Base-by-base conservation (phyloP, 2,329 filamentous ascomycete species). In the Monosporascus sp. region DNA sequence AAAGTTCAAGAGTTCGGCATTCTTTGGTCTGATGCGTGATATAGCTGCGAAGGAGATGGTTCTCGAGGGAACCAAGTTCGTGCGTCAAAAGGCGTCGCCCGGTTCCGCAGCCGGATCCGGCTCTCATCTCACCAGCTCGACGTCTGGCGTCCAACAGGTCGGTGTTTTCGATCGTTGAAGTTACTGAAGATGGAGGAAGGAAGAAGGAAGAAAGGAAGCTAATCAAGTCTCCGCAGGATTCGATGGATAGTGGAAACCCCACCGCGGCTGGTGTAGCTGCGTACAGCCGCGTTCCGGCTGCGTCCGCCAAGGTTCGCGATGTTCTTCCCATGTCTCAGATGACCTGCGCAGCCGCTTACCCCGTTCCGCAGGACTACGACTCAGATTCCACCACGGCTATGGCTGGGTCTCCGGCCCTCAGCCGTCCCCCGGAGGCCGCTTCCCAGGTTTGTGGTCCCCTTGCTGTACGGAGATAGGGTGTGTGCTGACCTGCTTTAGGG, bases 1-100 rank as follows among this genome's bases (percentile, higher is more conserved):
- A 47, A 93, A 93, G 65, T 94, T 94, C 69, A 82, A 85, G 62
- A 83, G 91, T 64, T 92, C 88, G 60, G 82, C 82, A 54, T 95
- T 95, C 64, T 72, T 93, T 1, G 77, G 80, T 4, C 74, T 95
- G 46, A 94, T 95, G 89, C 82, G 87, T 27, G 80, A 82, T 55
- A 81, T 94, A 52, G 80, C 87, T 50, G 84, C 89, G 64, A 77
- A 80, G 52, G 85, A 94, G 71, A 83, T 91, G 16, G 80, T 80
- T 48, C 84, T 94, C 38, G 79, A 89, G 59, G 88, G 86, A 41
- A 86, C 90, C 65, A 81, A 83, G 62, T 76, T 88, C 63, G 82
- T 87, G 46, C 43, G 24, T 9, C 43, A n/a, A 3, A 24, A 46
- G 24, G 78, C 67, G 26, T 45, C 52, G 8, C 22, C 50, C 8